Percentiles rank a stretch among this genome's conserved stretches.
Evolutionary conservation across 306 rosid species (phyloP).

Genomic region (Comarum palustre): DNA sequence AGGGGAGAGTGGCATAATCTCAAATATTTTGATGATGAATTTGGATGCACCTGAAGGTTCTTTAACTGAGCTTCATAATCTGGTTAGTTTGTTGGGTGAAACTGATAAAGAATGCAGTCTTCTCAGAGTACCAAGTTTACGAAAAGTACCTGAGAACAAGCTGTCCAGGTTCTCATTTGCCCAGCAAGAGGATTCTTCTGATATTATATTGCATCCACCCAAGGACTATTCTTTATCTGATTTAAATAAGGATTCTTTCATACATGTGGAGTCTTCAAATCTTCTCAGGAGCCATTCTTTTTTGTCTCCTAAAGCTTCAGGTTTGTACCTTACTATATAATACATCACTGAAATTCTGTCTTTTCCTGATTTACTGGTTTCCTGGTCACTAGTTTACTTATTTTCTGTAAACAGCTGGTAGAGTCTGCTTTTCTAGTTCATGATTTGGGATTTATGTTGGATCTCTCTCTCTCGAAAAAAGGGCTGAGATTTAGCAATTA

Average conservation of each 20-base stretch:
- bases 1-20: conserved; percentile 87
- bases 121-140: conserved; percentile 47
- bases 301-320: conserved; percentile 14
- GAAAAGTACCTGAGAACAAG: conserved; percentile 59
- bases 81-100: conserved; percentile 62
- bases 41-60: conserved; percentile 66
- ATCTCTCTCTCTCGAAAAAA: background rate
- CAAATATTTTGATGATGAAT: conserved; percentile 77
- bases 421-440: conserved; percentile 1
- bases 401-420: background rate
- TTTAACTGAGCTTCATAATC: conserved; percentile 53
- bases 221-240: conserved; percentile 1
- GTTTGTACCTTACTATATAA: background rate
- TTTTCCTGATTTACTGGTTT: background rate
- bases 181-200: conserved; percentile 61
- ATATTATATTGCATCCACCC: conserved; percentile 3
- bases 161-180: conserved; percentile 94
- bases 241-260: background rate
- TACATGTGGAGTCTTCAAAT: background rate
- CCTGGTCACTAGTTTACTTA: background rate
- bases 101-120: conserved; percentile 40
- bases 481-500: background rate
- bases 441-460: conserved; percentile 1
- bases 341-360: background rate
- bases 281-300: background rate